Base-by-base conservation (phyloP, 2,329 filamentous ascomycete genomes). In the Xylariomycetidae sp. region DNA sequence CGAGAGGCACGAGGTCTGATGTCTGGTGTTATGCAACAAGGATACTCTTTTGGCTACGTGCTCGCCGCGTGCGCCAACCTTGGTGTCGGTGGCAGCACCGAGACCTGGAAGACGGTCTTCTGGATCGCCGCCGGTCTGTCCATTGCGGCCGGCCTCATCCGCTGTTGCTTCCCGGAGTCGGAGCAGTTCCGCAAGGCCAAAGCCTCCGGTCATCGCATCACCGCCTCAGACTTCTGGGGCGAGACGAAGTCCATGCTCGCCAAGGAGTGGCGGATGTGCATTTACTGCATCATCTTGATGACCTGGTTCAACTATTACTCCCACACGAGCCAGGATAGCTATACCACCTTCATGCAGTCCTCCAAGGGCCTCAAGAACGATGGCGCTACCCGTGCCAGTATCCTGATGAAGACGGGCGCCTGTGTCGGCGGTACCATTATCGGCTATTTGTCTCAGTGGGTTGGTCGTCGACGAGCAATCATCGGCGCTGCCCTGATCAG, bases 11-110 rank as follows among this genome's bases (percentile, higher is more conserved):
- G 86, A 55, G 87, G 87, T 47, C 67, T 92, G 23, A 85, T 92
- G 74, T 86, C 81, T 11, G 87, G 86, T 34, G 84, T 92, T 31
- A 63, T 90, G 13, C 87, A 92, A 51, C 85, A 88, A 58, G 87
- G 86, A 3, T 89, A 88, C 55, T 82, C 82, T 0, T 73, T 88
- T 43, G 86, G 86, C 19, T 90, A 90, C 51, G 77, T 92, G 25
- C 70, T 88, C 42, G 86, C 86, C 5, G 85, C 85, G 3, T 83
- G 79, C 50, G 78, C 77, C 49, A 88, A 85, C 45, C 74, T 88
- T 25, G 82, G 81, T 30, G 81, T 88, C 12, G 82, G 84, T 19
- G 81, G 73, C 9, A 63, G 48, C 4, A 64, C 63, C 2, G 67
- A 83, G 3, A 74, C 70, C 27, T 89, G 82, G 83, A 88, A 87